Conservation (phyloP, 2,329 filamentous ascomycete species). For the Fusarium algeriense region DNA sequence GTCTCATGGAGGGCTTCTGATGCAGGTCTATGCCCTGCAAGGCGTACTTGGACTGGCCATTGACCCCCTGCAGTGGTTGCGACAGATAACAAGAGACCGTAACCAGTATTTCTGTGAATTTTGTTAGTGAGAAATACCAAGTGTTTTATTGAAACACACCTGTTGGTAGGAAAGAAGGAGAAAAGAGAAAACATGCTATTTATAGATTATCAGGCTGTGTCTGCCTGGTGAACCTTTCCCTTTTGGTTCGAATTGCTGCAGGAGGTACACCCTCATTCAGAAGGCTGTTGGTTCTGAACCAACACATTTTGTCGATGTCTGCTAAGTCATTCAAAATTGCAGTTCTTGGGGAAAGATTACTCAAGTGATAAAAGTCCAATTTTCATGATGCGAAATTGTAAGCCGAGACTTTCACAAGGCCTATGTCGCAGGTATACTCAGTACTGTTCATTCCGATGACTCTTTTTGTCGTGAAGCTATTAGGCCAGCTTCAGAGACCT, state of each 20-base stretch:
- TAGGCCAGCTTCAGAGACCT: background rate
- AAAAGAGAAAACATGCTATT: background rate
- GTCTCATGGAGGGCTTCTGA: too few relatives aligned
- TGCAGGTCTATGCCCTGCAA: too few relatives aligned
- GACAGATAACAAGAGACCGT: too few relatives aligned
- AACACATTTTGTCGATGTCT: background rate
- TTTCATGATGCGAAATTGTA: accelerated
- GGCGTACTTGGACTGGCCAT: too few relatives aligned
- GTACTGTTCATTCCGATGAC: background rate
- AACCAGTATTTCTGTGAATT: too few relatives aligned
- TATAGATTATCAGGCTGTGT: background rate
- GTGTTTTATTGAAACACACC: background rate
- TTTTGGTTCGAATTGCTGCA: background rate
- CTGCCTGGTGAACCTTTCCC: background rate
- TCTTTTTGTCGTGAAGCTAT: background rate
- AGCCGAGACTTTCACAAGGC: accelerated
- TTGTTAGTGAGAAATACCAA: too few relatives aligned
- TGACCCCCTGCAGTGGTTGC: too few relatives aligned
- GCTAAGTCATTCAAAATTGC: background rate
- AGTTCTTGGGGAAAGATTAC: background rate
- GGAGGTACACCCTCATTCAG: background rate
- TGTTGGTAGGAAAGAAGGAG: background rate
- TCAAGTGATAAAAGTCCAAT: background rate
- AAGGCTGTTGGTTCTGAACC: constrained; percentile 1
- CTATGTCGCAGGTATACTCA: accelerated